A percentile compares a stretch with the other conserved stretches of the same genome.
These are phyloP conservation scores for Puccinellia tenuiflora DNA, from an alignment of 176 grass and related monocot genomes.

Conservation along the genomic window DNA sequence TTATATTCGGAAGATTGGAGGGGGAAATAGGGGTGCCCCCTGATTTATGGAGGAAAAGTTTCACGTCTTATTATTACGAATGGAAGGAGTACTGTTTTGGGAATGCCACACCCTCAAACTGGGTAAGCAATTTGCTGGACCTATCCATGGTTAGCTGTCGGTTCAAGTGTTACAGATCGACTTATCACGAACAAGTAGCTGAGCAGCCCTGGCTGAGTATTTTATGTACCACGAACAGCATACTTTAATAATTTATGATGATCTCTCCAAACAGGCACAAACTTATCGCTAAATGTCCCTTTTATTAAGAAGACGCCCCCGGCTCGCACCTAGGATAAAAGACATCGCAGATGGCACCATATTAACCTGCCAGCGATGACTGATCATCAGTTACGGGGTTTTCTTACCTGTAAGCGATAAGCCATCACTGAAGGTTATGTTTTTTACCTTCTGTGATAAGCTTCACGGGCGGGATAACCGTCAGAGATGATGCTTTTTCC, in stretches of 20 bases:
- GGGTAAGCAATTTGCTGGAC: background rate
- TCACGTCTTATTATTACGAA: background rate
- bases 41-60: background rate
- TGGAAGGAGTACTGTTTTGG: background rate
- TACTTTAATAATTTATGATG: background rate
- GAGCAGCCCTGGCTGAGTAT: too few species aligned
- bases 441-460: background rate
- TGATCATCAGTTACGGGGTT: background rate
- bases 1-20: background rate
- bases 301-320: background rate
- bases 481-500: background rate
- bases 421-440: background rate
- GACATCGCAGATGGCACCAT: background rate
- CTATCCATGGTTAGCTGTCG: background rate
- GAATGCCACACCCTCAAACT: background rate
- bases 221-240: too few species aligned
- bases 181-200: background rate
- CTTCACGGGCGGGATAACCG: background rate
- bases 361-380: background rate
- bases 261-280: background rate
- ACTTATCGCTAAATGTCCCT: background rate
- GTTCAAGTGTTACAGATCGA: background rate
- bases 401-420: background rate
- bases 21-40: background rate
- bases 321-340: background rate